Conservation (phyloP, 2,329 filamentous ascomycete species). For the Annulohypoxylon truncatum region DNA sequence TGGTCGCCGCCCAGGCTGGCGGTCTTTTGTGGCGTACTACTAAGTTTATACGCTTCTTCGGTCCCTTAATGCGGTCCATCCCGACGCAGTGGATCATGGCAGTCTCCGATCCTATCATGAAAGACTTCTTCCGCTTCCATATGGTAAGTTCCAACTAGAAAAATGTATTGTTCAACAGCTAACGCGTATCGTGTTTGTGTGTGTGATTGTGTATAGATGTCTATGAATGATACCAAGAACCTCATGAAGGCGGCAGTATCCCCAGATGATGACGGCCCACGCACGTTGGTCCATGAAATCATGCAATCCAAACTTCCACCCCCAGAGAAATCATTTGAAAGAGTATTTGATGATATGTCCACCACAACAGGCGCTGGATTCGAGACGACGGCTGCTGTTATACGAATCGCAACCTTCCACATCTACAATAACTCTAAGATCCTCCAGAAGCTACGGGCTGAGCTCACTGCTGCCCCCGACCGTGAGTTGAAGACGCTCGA, state of each 20-base stretch:
- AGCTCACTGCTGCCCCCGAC: slow-evolving; percentile 22
- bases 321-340: slow-evolving; percentile 33
- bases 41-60: slow-evolving; percentile 37
- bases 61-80: slow-evolving; percentile 31
- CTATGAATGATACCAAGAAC: slow-evolving; percentile 33
- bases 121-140: slow-evolving; percentile 34
- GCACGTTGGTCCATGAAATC: slow-evolving; percentile 40
- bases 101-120: slow-evolving; percentile 31
- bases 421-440: slow-evolving; percentile 37
- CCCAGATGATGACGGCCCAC: slow-evolving; percentile 28
- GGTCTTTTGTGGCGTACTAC: slow-evolving; percentile 35
- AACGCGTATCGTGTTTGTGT: too few relatives aligned
- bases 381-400: slow-evolving; percentile 37
- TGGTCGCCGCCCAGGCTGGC: slow-evolving; percentile 13
- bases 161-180: slow-evolving; percentile 13
- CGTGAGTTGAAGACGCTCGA: slow-evolving; percentile 35
- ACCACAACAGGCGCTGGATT: slow-evolving; percentile 38
- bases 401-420: slow-evolving; percentile 35
- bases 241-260: slow-evolving; percentile 33
- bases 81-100: slow-evolving; percentile 34
- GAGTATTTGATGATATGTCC: slow-evolving; percentile 35
- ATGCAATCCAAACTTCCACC: slow-evolving; percentile 39
- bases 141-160: slow-evolving; percentile 27
- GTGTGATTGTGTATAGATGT: too few relatives aligned
- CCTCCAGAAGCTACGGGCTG: slow-evolving; percentile 34